Base-by-base conservation (phyloP, 352 stramenopile species). In the Thalassiosira ordinaria region DNA sequence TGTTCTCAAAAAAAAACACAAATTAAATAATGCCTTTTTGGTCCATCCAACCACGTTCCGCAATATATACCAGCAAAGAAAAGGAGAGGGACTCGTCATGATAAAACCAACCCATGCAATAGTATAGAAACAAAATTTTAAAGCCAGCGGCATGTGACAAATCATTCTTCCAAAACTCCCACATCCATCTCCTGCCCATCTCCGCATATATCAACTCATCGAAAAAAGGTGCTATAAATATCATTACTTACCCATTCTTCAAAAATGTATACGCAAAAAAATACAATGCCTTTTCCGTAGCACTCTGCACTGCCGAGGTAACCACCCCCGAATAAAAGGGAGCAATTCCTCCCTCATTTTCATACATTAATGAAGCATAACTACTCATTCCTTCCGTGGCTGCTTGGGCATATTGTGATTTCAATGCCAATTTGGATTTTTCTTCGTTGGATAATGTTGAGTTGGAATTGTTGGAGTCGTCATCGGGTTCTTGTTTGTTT, bases 181-280 rank as follows among this genome's bases (percentile, higher is more conserved):
- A n/a, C n/a, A n/a, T n/a, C n/a, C n/a, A n/a, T n/a, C n/a, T n/a
- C n/a, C n/a, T n/a, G n/a, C n/a, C n/a, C n/a, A n/a, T n/a, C n/a
- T n/a, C n/a, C n/a, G n/a, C n/a, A n/a, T n/a, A n/a, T n/a, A n/a
- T n/a, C n/a, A n/a, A n/a, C n/a, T n/a, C n/a, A n/a, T n/a, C n/a
- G n/a, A n/a, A n/a, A n/a, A n/a, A n/a, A n/a, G n/a, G n/a, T n/a
- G 13, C 1, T 14, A 71, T 20, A 66, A 52, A 66, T 5, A 62
- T 47, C 9, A 37, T 7, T 22, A 71, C 70, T 80, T 39, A 85
- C 77, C 78, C 62, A 51, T 87, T 84, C 52, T 95, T 95, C 22
- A 95, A 73, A 71, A 81, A 83, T 0, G 83, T 89, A 66, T 95
- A 95, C 0, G 89, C 87, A 78, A 95, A 94, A 64, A 95, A 95